These are phyloP conservation scores for Cryptococcus hybrid DNA, from an alignment of 1,284 basidiomycete species.

Conservation along the genomic window DNA sequence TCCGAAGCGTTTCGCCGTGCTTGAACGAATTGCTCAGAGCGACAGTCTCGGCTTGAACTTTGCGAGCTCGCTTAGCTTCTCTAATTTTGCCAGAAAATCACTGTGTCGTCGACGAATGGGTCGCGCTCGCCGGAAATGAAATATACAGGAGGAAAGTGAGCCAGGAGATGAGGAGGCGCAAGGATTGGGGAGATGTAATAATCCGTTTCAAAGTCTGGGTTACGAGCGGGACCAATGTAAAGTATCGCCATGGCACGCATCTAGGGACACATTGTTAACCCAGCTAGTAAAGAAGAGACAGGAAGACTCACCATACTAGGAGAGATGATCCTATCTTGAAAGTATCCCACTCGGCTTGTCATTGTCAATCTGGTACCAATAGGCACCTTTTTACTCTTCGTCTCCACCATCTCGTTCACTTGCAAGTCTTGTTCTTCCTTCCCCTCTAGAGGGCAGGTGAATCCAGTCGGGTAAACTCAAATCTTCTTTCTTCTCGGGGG, in stretches of 20 bases:
- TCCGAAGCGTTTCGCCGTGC: conserved; percentile 53
- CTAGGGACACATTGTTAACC: conserved; percentile 51
- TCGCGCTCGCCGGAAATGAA: conserved; percentile 95
- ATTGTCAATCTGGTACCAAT: conserved; percentile 88
- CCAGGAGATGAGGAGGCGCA: conserved; percentile 76
- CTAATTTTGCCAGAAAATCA: conserved; percentile 91
- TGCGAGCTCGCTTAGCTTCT: conserved; percentile 82
- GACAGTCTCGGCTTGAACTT: conserved; percentile 56
- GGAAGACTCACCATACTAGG: conserved; percentile 75
- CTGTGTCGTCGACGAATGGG: conserved; percentile 90
- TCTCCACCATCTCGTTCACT: conserved; percentile 23
- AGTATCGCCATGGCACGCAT: conserved; percentile 99
- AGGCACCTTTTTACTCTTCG: conserved; percentile 48
- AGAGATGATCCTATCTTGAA: conserved; percentile 86
- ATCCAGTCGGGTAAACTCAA: conserved; percentile 16
- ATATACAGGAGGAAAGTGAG: conserved; percentile 88
- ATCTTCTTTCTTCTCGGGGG: conserved; percentile 36
- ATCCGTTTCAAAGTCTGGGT: conserved; percentile 91
- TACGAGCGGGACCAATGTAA: conserved; percentile 87
- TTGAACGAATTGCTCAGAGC: conserved; percentile 30
- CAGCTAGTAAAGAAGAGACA: background rate
- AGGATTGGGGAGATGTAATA: conserved; percentile 94
- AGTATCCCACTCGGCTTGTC: conserved; percentile 92
- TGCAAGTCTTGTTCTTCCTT: conserved; percentile 8
- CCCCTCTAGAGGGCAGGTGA: conserved; percentile 10